Conservation (phyloP, 2,329 filamentous ascomycete species). For the Aspergillus transmontanensis region DNA sequence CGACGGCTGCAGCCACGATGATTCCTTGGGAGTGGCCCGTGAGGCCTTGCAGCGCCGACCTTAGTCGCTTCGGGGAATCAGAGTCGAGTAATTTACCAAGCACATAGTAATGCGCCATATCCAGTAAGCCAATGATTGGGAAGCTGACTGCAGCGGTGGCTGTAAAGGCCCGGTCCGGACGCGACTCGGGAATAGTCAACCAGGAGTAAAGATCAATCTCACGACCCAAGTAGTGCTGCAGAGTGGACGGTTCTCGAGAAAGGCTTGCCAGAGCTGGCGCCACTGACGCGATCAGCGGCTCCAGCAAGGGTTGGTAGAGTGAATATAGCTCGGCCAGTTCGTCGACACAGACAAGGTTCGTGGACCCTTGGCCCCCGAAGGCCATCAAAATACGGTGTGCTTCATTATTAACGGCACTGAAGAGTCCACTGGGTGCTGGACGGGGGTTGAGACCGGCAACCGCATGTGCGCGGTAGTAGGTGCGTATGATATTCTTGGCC, state of each 20-base stretch:
- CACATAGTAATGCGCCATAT: slow-evolving; percentile 15
- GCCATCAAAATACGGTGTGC: not conserved
- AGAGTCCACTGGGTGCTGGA: not conserved
- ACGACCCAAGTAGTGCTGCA: not conserved
- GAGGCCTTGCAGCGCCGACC: not conserved
- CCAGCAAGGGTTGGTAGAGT: slow-evolving; percentile 1
- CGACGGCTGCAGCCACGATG: slow-evolving; percentile 37
- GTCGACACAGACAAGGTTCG: not conserved
- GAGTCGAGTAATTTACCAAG: not conserved
- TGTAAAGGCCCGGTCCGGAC: slow-evolving; percentile 34
- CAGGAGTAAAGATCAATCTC: slow-evolving; percentile 6
- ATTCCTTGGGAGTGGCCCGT: slow-evolving; percentile 43
- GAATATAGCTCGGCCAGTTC: slow-evolving; percentile 3
- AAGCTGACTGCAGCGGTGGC: slow-evolving; percentile 40
- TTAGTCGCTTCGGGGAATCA: not conserved
- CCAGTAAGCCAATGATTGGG: slow-evolving; percentile 39
- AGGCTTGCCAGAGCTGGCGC: not conserved
- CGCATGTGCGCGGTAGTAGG: not conserved
- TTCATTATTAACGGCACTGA: not conserved
- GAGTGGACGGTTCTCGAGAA: not conserved
- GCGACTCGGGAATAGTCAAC: slow-evolving; percentile 26
- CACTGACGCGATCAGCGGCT: not conserved
- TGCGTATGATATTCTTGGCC: not conserved
- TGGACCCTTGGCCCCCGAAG: slow-evolving; percentile 5
- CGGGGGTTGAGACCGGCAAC: not conserved